Evolutionary conservation across 345 rosid genomes (phyloP).

Genomic region (Gynandropsis gynandra): DNA sequence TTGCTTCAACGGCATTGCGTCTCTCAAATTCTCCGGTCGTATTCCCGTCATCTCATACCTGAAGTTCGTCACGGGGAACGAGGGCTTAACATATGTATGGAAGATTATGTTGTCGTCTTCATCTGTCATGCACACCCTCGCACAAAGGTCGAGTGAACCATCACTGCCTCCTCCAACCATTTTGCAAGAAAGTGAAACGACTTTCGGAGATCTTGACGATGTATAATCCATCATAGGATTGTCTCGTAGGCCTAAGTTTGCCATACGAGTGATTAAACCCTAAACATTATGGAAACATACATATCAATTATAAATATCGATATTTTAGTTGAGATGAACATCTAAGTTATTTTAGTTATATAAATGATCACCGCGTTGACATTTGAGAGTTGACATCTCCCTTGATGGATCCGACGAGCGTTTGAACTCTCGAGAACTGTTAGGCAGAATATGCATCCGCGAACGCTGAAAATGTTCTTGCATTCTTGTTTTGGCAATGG

Average conservation of each 20-base stretch:
- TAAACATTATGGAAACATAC: constrained; percentile 8
- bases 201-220: constrained; percentile 38
- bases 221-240: constrained; percentile 40
- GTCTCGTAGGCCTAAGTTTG: constrained; percentile 61
- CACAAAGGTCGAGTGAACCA: constrained; percentile 74
- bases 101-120: constrained; percentile 66
- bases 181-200: constrained; percentile 78
- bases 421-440: constrained; percentile 47
- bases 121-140: constrained; percentile 71
- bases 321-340: not conserved
- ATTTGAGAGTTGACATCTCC: constrained; percentile 55
- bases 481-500: constrained; percentile 91
- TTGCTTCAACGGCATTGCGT: constrained; percentile 61
- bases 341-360: not conserved
- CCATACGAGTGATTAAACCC: constrained; percentile 50
- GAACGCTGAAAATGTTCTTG: constrained; percentile 53
- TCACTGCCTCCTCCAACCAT: constrained; percentile 95
- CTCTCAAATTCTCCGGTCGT: constrained; percentile 60
- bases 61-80: constrained; percentile 61
- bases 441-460: constrained; percentile 81
- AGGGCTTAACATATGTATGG: constrained; percentile 72
- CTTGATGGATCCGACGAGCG: constrained; percentile 66
- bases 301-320: not conserved
- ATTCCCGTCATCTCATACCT: constrained; percentile 86
- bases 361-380: constrained; percentile 30